A percentile compares a stretch with the other conserved stretches of the same genome.
Evolutionary conservation across 2,329 filamentous ascomycete genomes (phyloP).

Genomic region (Cryphonectria japonica): DNA sequence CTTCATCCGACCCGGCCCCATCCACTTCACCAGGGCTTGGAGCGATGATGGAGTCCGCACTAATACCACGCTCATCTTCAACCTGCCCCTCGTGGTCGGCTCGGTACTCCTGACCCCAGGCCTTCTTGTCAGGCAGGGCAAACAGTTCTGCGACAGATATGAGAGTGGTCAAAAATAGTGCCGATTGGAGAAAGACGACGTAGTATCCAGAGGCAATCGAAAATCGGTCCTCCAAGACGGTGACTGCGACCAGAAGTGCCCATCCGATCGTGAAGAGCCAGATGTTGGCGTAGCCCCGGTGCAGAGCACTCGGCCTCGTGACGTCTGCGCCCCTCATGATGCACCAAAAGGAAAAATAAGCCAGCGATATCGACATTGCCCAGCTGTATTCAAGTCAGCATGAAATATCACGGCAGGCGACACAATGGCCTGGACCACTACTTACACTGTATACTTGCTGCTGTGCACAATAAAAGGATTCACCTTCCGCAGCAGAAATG

Average conservation of each 20-base stretch:
- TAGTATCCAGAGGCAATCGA: conserved; percentile 78
- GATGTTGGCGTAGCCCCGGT: conserved; percentile 77
- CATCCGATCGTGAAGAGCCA: conserved; percentile 84
- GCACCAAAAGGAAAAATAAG: conserved; percentile 82
- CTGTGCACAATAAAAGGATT: conserved; percentile 93
- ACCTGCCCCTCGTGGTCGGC: conserved; percentile 51
- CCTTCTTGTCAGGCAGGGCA: conserved; percentile 70
- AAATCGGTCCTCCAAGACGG: conserved; percentile 76
- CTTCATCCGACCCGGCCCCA: conserved; percentile 37
- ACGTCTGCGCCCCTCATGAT: conserved; percentile 78
- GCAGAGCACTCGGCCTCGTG: conserved; percentile 82
- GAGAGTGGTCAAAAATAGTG: conserved; percentile 73
- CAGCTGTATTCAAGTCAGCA: conserved; percentile 52
- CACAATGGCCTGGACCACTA: conserved; percentile 24
- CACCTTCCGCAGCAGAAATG: conserved; percentile 76
- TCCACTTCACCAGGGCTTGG: conserved; percentile 44
- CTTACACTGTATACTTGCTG: conserved; percentile 76
- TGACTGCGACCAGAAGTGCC: conserved; percentile 70
- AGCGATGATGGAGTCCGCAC: conserved; percentile 44
- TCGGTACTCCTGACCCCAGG: conserved; percentile 65
- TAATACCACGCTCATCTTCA: conserved; percentile 38
- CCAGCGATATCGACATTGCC: conserved; percentile 83
- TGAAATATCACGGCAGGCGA: not conserved
- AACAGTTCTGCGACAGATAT: conserved; percentile 83
- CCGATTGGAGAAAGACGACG: conserved; percentile 77